phyloP scores from a whole-genome alignment of 106 monocot species.

The Dendrobium chrysotoxum region DNA sequence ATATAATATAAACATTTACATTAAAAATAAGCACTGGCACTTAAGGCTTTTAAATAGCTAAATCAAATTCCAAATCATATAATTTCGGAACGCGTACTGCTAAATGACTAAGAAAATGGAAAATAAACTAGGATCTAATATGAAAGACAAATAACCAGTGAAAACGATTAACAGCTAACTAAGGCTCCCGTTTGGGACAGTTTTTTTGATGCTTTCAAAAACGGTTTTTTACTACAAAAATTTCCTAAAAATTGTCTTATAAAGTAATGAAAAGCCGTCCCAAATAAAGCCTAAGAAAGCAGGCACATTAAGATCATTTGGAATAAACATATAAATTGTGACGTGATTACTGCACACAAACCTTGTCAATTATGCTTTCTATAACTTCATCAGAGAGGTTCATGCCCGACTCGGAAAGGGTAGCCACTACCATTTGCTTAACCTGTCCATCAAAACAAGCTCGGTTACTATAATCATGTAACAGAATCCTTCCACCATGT shows the following conservation, averaged over 20 bases:
- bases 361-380: slow-evolving; percentile 97
- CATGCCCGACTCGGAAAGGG: slow-evolving; percentile 98
- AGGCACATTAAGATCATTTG: background rate
- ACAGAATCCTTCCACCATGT: background rate
- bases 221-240: too few relatives aligned
- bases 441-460: slow-evolving; percentile 32
- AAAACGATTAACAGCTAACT: background rate
- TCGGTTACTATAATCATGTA: background rate
- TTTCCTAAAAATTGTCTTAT: too few relatives aligned
- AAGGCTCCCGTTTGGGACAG: too few relatives aligned
- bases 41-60: background rate
- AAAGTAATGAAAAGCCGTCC: too few relatives aligned
- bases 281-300: background rate
- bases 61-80: background rate
- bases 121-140: background rate
- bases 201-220: too few relatives aligned
- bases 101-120: background rate
- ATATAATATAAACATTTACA: background rate
- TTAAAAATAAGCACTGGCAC: background rate
- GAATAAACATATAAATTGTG: background rate
- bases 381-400: slow-evolving; percentile 98
- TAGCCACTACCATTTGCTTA: slow-evolving; percentile 98
- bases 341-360: slow-evolving; percentile 5
- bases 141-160: background rate
- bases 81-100: background rate